Percentiles rank a stretch among this genome's conserved stretches.
Evolutionary conservation across 176 grass and related monocot species (phyloP).

Genomic region (Triticum monococcum): DNA sequence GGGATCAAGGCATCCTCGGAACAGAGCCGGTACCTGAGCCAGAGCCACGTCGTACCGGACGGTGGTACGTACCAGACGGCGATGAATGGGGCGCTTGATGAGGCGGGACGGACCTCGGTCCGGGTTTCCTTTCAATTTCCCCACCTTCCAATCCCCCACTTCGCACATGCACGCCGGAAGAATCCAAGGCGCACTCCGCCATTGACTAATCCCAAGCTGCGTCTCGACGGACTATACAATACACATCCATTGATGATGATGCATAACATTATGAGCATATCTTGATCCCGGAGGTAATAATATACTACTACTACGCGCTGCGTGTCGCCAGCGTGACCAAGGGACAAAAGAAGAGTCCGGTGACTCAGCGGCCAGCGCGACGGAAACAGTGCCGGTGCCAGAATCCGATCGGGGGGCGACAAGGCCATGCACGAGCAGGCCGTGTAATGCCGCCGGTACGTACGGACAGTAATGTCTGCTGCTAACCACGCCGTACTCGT

Average conservation of each 20-base stretch:
- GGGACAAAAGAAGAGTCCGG: neutral
- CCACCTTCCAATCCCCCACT: neutral
- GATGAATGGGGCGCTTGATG: neutral
- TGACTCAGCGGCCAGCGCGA: neutral
- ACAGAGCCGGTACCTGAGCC: neutral
- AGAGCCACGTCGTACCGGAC: neutral
- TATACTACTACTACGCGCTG: neutral
- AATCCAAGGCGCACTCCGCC: slow-evolving; percentile 22
- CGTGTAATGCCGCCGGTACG: neutral
- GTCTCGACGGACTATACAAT: neutral
- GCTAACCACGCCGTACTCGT: slow-evolving; percentile 33
- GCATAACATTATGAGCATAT: neutral
- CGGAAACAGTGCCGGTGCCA: slow-evolving; percentile 8
- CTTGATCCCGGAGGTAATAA: neutral
- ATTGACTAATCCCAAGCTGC: neutral
- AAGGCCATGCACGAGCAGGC: neutral
- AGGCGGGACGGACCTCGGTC: neutral
- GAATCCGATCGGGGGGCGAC: neutral
- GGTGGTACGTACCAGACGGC: neutral
- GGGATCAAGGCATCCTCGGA: neutral
- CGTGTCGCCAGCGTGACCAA: neutral
- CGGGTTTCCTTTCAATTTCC: neutral
- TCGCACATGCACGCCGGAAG: slow-evolving; percentile 32
- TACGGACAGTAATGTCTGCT: slow-evolving; percentile 29
- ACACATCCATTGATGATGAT: too few species aligned